phyloP scores from a whole-genome alignment of 2,329 filamentous ascomycete species.

The Harringtonia lauricola region DNA sequence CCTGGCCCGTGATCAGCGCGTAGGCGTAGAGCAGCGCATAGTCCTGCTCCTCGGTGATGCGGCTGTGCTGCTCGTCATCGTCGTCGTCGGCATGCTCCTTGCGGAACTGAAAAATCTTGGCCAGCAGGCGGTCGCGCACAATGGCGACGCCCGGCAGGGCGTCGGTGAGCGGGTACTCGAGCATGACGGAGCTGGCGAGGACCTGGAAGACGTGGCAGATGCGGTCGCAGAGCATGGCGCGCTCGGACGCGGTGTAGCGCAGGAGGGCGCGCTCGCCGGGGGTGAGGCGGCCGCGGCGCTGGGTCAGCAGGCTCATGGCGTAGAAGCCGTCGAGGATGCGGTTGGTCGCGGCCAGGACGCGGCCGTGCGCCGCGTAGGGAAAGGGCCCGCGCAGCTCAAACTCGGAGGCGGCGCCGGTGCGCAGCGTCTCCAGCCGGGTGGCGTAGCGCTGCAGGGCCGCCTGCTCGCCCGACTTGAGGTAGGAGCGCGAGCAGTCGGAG shows the following conservation, averaged over 20 bases:
- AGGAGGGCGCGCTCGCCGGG: constrained; percentile 75
- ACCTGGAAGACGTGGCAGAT: constrained; percentile 85
- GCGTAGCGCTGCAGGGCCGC: constrained; percentile 74
- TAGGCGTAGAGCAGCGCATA: constrained; percentile 92
- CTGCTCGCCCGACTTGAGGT: constrained; percentile 83
- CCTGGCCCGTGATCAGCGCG: constrained; percentile 56
- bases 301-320: constrained; percentile 86
- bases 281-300: constrained; percentile 56
- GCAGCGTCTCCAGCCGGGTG: constrained; percentile 62
- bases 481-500: constrained; percentile 47
- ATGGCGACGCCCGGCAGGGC: constrained; percentile 74
- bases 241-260: constrained; percentile 66
- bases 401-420: constrained; percentile 65
- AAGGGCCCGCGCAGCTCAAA: constrained; percentile 86
- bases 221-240: constrained; percentile 69
- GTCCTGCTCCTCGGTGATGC: constrained; percentile 53
- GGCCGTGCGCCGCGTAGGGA: constrained; percentile 58
- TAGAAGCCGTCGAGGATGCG: constrained; percentile 89
- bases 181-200: constrained; percentile 82
- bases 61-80: constrained; percentile 1
- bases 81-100: constrained; percentile 46
- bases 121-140: constrained; percentile 70
- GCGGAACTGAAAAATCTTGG: constrained; percentile 79
- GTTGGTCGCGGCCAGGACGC: constrained; percentile 69
- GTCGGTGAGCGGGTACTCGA: constrained; percentile 88